Base-by-base conservation (phyloP, 2,329 filamentous ascomycete species). In the Apiospora kogelbergensis region DNA sequence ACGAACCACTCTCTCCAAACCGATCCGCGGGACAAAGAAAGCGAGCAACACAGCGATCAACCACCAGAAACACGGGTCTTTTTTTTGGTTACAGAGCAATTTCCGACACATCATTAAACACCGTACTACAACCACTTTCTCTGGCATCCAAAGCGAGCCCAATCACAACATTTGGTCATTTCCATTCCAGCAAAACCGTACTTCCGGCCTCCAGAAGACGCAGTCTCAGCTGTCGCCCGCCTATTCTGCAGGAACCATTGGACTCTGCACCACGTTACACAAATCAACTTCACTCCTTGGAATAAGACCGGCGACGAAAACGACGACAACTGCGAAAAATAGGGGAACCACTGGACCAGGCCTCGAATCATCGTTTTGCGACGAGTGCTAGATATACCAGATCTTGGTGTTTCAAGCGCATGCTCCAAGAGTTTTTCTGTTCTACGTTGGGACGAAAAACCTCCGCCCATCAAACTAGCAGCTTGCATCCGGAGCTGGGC, bases 171-270 rank as follows among this genome's bases (percentile, higher is more conserved):
- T 65, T 44, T 30, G 37, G n/a, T 65, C 63, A 65, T 44, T 65
- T 26, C 40, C 63, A 65, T 44, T 42, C 63, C 63, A 41, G 63
- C 63, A 64, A 24, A 9, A 15, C 41, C 7, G 37, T 26, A 44
- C 2, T 10, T 57, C n/a, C 45, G 45, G 30, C 26, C 11, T 15
- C 26, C 37, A 44, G 63, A 65, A 41, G 26, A 44, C 63, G 6
- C 37, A 42, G 63, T 65, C 63, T 70, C 68, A 42, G 69, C 72
- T 76, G 75, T 71, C 64, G 68, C 70, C 68, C 73, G 74, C 74
- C 75, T 74, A 71, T 71, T 67, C 65, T 73, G 73, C 75, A 75
- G 73, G 73, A 76, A 78, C 73, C 71, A 74, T 74, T 71, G 67
- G 68, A 65, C 67, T 65, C 73, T 75, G 68, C 71, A 68, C 53